Conservation (phyloP, 805 yeast genomes). For the Yarrowia divulgata region DNA sequence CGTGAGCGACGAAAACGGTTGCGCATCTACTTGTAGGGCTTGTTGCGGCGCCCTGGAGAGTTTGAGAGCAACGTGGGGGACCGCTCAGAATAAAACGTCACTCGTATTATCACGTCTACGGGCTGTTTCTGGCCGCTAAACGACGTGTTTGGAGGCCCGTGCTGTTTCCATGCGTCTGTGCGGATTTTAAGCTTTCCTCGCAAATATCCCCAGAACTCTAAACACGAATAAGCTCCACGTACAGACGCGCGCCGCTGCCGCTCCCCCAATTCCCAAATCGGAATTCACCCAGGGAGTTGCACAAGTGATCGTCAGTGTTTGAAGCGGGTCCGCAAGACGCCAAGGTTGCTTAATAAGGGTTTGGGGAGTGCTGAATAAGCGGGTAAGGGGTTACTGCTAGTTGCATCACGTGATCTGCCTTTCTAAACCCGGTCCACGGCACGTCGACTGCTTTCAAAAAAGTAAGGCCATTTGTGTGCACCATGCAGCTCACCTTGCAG, state of each 20-base stretch:
- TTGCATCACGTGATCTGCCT: background rate
- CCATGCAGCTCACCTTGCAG: constrained; percentile 10
- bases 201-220: background rate
- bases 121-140: background rate
- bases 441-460: constrained; percentile 5
- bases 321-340: background rate
- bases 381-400: too few species aligned
- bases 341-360: background rate
- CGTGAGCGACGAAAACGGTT: background rate
- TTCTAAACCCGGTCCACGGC: background rate
- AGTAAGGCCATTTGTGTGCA: constrained; percentile 18
- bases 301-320: constrained; percentile 16
- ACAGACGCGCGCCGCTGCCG: constrained; percentile 15
- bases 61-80: background rate
- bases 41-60: background rate
- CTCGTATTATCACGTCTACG: too few species aligned
- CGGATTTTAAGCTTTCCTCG: background rate
- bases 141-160: background rate
- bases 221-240: background rate
- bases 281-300: background rate
- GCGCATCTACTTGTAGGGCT: background rate
- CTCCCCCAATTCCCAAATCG: constrained; percentile 15
- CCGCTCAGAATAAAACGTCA: too few species aligned
- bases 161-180: background rate
- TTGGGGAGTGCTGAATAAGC: too few species aligned